A percentile compares a stretch with the other conserved stretches of the same genome.
Evolutionary conservation across 2,329 filamentous ascomycete species (phyloP).

Genomic region (Fragosphaeria purpurea): DNA sequence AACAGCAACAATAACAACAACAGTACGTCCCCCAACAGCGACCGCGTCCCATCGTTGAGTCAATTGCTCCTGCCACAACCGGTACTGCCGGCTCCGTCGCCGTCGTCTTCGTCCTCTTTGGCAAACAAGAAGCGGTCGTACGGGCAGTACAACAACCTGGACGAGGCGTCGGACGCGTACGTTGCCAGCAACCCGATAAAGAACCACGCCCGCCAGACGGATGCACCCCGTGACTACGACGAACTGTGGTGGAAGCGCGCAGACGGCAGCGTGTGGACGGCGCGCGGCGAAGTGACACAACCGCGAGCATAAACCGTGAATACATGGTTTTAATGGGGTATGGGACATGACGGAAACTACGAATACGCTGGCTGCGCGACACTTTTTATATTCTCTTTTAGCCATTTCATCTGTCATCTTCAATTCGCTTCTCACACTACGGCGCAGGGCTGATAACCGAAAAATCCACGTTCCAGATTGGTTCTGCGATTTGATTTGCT

Average conservation of each 20-base stretch:
- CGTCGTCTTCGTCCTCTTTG: not conserved
- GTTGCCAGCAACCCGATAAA: constrained; percentile 6
- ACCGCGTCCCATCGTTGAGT: constrained; percentile 13
- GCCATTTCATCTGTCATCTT: too few species aligned
- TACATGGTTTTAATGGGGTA: too few species aligned
- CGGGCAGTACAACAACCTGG: constrained; percentile 12
- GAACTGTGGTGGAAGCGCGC: constrained; percentile 15
- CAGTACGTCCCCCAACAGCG: constrained; percentile 4
- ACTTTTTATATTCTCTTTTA: too few species aligned
- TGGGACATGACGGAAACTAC: too few species aligned
- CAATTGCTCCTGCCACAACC: constrained; percentile 11
- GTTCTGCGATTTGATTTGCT: too few species aligned
- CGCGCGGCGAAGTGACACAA: constrained; percentile 7
- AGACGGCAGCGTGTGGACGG: constrained; percentile 12
- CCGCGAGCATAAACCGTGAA: not conserved
- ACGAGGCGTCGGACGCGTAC: constrained; percentile 4
- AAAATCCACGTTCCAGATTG: too few species aligned
- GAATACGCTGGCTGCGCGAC: too few species aligned
- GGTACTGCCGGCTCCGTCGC: not conserved
- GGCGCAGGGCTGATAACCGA: too few species aligned
- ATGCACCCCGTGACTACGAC: constrained; percentile 3
- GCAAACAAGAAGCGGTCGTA: constrained; percentile 13
- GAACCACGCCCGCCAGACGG: constrained; percentile 13
- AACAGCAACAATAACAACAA: not conserved
- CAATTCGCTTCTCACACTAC: too few species aligned